Base-by-base conservation (phyloP, 2,329 filamentous ascomycete genomes). In the Huntiella bhutanensis region DNA sequence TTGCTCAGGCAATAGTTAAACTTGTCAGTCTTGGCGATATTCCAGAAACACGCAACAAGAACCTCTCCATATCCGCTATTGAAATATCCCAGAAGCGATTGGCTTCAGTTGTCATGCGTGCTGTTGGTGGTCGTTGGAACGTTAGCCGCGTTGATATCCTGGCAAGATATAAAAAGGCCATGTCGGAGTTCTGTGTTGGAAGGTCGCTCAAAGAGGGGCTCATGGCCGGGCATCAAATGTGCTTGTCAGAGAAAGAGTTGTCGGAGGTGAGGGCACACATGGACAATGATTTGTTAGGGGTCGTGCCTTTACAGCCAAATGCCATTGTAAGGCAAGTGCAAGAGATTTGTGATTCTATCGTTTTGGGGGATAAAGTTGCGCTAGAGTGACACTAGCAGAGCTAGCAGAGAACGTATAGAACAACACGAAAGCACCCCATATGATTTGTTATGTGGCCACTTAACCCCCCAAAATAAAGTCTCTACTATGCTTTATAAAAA, bases 101-200 rank as follows among this genome's bases (percentile, higher is more conserved):
- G 15, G 39, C 33, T 3, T 15, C 16, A 15, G 13, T 47, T 5
- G 45, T 36, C 4, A 47, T 47, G 45, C 19, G 19, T 10, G 33
- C 36, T 5, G 5, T 37, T 8, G 39, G 45, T n/a, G 45, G 45
- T 6, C 16, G 37, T 12, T 47, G 33, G 45, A 22, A 13, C 3
- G 45, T 42, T 16, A 16, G 22, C 16, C 19, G 34, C 10, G 19
- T 42, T 28, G 45, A 37, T 16, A 12, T 10, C 6, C 2, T 8
- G 7, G 28, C 13, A 1, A 11, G 33, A 33, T 46, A 46, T 41
- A 36, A 46, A 19, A 22, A 46, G 13, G 36, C 32, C 10, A 46
- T 46, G 44, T 15, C 41, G 4, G 44, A 46, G 36, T 46, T 41
- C 28, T 46, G 28, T 36, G 32, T 33, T 11, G 37, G 38, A 6